These are phyloP conservation scores for Aspergillus uvarum DNA, from an alignment of 2,329 filamentous ascomycete genomes.

Conservation along the genomic window DNA sequence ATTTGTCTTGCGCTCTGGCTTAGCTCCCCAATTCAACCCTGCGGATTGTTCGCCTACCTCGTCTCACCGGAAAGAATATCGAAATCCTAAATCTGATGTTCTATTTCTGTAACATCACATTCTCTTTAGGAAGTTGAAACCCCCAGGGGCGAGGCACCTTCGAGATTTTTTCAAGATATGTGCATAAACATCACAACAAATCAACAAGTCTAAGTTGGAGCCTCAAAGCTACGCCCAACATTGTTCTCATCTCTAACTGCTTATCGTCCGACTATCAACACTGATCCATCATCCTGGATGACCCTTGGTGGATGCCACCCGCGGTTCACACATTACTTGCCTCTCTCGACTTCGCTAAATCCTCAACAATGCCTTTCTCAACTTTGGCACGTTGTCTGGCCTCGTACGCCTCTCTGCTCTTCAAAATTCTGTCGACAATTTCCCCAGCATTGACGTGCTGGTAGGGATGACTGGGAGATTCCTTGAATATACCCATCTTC, in stretches of 20 bases:
- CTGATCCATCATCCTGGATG: neutral
- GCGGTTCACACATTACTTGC: conserved; percentile 22
- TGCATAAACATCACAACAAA: neutral
- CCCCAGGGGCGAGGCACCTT: neutral
- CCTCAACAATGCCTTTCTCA: conserved; percentile 77
- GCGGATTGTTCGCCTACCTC: neutral
- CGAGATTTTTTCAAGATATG: neutral
- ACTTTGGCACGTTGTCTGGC: conserved; percentile 88
- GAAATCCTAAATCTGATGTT: neutral
- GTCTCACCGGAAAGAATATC: neutral
- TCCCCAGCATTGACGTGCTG: conserved; percentile 86
- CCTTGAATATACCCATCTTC: conserved; percentile 76
- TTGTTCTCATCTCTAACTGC: neutral
- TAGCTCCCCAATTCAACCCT: neutral
- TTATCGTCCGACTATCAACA: neutral
- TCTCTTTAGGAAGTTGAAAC: neutral
- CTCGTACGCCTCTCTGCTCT: conserved; percentile 83
- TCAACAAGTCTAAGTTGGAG: neutral
- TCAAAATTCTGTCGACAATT: conserved; percentile 88
- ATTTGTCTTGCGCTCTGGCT: neutral
- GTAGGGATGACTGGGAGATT: conserved; percentile 76
- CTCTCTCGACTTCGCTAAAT: conserved; percentile 62
- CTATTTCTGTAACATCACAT: neutral
- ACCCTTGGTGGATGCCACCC: neutral
- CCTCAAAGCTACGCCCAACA: neutral